These are phyloP conservation scores for Solanum medicagineum DNA, from an alignment of 257 asterid species.

Conservation along the genomic window DNA sequence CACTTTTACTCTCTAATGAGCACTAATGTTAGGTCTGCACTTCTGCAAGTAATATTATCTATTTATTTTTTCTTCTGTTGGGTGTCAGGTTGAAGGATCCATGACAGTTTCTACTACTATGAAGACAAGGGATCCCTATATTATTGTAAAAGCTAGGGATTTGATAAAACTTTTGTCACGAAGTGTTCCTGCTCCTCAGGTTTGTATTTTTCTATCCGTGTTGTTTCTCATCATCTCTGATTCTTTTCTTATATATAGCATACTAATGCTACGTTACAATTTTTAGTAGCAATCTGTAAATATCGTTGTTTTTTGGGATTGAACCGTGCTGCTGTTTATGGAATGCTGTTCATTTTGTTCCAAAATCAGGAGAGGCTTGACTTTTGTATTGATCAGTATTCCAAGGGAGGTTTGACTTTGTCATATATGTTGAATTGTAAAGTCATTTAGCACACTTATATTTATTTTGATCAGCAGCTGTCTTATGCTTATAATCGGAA, in stretches of 20 bases:
- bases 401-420: background rate
- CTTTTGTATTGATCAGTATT: background rate
- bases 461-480: background rate
- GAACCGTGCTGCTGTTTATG: background rate
- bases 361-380: background rate
- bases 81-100: slow-evolving; percentile 70
- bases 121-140: slow-evolving; percentile 82
- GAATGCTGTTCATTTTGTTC: background rate
- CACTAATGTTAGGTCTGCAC: background rate
- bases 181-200: slow-evolving; percentile 98
- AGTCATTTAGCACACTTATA: background rate
- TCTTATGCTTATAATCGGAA: background rate
- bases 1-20: background rate
- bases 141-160: slow-evolving; percentile 81
- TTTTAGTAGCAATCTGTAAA: background rate
- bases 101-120: slow-evolving; percentile 86
- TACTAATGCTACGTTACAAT: background rate
- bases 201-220: background rate
- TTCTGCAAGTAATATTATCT: background rate
- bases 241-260: background rate
- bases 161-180: slow-evolving; percentile 82
- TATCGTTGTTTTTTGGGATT: background rate
- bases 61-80: background rate
- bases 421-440: background rate
- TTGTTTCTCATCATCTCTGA: background rate